phyloP scores from a whole-genome alignment of 441 rosid genomes.

The Gossypium trilobum region DNA sequence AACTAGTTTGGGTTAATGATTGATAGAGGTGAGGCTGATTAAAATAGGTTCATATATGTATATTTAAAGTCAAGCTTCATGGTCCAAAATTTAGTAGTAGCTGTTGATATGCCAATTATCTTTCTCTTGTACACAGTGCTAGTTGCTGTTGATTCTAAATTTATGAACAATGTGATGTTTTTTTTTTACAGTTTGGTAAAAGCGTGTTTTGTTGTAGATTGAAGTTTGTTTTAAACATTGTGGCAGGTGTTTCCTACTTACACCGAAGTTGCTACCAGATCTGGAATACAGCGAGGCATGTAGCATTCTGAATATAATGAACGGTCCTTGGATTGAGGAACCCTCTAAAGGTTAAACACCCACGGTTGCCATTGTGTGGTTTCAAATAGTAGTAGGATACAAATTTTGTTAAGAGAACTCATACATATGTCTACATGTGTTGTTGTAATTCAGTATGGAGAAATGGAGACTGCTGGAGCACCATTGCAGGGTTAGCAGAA shows the following conservation, averaged over 20 bases:
- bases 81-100: not conserved
- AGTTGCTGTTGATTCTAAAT: not conserved
- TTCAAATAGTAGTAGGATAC: not conserved
- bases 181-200: not conserved
- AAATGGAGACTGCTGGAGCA: slow-evolving; percentile 1
- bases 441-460: not conserved
- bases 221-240: not conserved
- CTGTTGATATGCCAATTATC: not conserved
- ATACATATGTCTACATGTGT: not conserved
- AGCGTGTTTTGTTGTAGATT: not conserved
- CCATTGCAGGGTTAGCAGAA: not conserved
- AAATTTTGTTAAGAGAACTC: not conserved
- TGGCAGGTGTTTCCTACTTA: slow-evolving; percentile 79
- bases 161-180: not conserved
- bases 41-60: not conserved
- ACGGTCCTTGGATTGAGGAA: slow-evolving; percentile 88
- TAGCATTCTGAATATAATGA: slow-evolving; percentile 87
- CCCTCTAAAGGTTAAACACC: slow-evolving; percentile 60
- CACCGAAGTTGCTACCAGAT: slow-evolving; percentile 79
- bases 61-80: not conserved
- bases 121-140: not conserved
- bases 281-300: slow-evolving; percentile 86
- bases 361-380: not conserved
- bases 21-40: not conserved
- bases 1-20: not conserved